phyloP scores from a whole-genome alignment of 164 flowering plant genomes.

The Warburgia ugandensis region DNA sequence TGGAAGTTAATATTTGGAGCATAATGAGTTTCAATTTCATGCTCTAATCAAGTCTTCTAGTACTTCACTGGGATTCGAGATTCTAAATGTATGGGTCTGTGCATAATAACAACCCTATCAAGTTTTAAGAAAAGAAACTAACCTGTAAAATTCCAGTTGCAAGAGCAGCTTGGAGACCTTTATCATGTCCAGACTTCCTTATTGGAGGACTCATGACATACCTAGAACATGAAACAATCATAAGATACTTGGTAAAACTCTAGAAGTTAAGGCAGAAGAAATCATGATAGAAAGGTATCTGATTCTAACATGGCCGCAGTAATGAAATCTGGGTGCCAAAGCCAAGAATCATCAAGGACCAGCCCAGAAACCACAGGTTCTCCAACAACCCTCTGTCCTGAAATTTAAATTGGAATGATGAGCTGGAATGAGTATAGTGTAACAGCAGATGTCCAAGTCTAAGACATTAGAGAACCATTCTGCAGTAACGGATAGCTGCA shows the following conservation, averaged over 20 bases:
- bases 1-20: too few species aligned
- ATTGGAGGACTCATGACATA: conserved; percentile 99
- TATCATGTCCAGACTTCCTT: conserved; percentile 75
- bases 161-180: conserved; percentile 86
- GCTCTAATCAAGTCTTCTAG: too few species aligned
- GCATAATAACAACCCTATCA: too few species aligned
- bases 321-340: conserved; percentile 87
- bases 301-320: conserved; percentile 78
- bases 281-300: background rate
- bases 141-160: conserved; percentile 86
- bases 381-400: conserved; percentile 95
- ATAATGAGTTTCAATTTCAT: too few species aligned
- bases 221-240: conserved; percentile 37
- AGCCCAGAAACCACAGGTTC: conserved; percentile 87
- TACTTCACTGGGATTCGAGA: too few species aligned
- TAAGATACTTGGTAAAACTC: background rate
- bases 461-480: too few species aligned
- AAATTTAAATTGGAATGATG: conserved; percentile 17
- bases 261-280: background rate
- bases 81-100: too few species aligned
- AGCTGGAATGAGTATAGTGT: too few species aligned
- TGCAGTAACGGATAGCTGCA: too few species aligned
- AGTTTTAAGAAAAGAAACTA: conserved; percentile 7
- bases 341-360: conserved; percentile 69
- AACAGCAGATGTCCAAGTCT: too few species aligned